Base-by-base conservation (phyloP, 2,329 filamentous ascomycete species). In the Fusarium sterilihyphosum region DNA sequence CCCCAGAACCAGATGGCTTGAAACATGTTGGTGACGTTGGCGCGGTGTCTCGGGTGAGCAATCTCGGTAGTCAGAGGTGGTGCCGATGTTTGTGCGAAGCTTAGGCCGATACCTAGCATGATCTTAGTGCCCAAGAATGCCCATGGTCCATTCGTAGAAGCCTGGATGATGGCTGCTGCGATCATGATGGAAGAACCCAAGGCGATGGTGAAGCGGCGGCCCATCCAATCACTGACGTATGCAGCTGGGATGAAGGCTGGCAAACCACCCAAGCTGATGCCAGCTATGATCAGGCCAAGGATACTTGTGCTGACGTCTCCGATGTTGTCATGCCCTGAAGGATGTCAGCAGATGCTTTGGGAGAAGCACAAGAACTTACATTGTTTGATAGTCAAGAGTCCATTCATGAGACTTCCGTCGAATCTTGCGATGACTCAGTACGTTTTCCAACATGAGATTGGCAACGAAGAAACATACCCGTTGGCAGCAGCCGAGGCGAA, bases 221-320 rank as follows among this genome's bases (percentile, higher is more conserved):
- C 71, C 56, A 70, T 58, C 52, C 70, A 70, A 16, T 73, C 70
- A 35, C 73, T 70, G 10, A 65, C 50, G 26, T 74, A 67, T 12
- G 73, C 65, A 33, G 71, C 73, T 3, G 73, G 61, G 8, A 71
- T 71, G 4, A 74, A 59, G 8, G 71, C 66, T 5, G 73, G 71
- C 6, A 74, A 57, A n/a, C 73, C 71, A 17, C 73, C 71, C 20
- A 74, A 69, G 18, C 73, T 74, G 22, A 74, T 71, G 9, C 73
- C 65, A 14, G 73, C 71, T 37, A 74, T 74, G n/a, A 74, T 74
- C 18, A 71, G 61, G 12, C 68, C 68, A 20, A 71, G 49, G 37
- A 70, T 70, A 16, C 66, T 71, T 10, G 66, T 61, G 61, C 68
- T 71, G 37, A 71, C 66, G 7, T 65, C 47, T 47, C 68, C 68